phyloP scores from a whole-genome alignment of 805 yeast genomes.

The Candida golubevii region DNA sequence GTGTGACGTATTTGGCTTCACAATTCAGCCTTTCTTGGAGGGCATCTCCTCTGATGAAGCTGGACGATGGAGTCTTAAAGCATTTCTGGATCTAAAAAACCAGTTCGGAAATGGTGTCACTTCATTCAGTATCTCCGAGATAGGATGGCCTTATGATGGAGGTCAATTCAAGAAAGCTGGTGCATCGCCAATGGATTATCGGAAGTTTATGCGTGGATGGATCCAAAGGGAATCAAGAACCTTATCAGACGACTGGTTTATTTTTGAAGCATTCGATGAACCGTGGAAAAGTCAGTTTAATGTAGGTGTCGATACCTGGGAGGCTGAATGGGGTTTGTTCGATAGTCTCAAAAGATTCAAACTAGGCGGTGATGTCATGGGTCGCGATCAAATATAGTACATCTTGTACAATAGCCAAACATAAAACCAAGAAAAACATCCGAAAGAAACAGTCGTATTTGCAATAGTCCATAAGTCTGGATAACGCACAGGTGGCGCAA shows the following conservation, averaged over 20 bases:
- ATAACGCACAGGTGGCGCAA: slow-evolving; percentile 52
- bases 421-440: slow-evolving; percentile 71
- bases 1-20: slow-evolving; percentile 59
- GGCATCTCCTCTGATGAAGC: slow-evolving; percentile 49
- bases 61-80: slow-evolving; percentile 41
- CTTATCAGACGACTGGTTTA: slow-evolving; percentile 46
- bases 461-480: slow-evolving; percentile 87
- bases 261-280: slow-evolving; percentile 69
- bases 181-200: slow-evolving; percentile 45
- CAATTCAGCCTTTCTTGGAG: slow-evolving; percentile 64
- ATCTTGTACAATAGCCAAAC: slow-evolving; percentile 68
- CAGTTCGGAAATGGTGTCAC: slow-evolving; percentile 23
- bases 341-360: slow-evolving; percentile 2
- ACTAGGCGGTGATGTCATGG: not conserved
- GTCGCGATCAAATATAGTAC: slow-evolving; percentile 13
- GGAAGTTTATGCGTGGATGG: slow-evolving; percentile 49
- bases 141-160: slow-evolving; percentile 72
- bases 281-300: slow-evolving; percentile 62
- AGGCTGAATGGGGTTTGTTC: slow-evolving; percentile 69
- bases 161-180: slow-evolving; percentile 43
- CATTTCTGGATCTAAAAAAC: slow-evolving; percentile 38
- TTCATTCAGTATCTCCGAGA: slow-evolving; percentile 49
- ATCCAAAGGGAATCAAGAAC: slow-evolving; percentile 40
- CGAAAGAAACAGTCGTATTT: slow-evolving; percentile 71
- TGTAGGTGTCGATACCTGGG: slow-evolving; percentile 51